Evolutionary conservation across 441 rosid species (phyloP), one percentile per base, ranked within the genome.

Genomic region (Rhodomyrtus psidioides): DNA sequence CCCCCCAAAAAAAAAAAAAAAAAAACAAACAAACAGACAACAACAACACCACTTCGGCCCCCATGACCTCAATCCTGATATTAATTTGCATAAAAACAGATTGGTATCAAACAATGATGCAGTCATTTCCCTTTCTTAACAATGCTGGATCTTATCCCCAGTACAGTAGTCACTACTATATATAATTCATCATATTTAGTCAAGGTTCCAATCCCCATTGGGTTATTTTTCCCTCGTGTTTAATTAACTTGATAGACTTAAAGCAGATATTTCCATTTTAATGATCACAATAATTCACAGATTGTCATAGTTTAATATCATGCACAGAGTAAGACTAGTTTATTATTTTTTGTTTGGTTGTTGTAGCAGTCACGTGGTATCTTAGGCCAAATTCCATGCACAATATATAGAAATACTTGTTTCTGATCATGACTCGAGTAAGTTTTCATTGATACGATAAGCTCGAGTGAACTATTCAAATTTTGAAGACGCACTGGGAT

Each of bases 21-120:
- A 0, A 1, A 0, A 7, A 8, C 8, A 60, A 28, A 27, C 27
- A 1, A 28, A n/a, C 3, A n/a, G n/a, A n/a, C n/a, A n/a, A n/a
- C n/a, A n/a, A n/a, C n/a, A n/a, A n/a, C n/a, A n/a, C n/a, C n/a
- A 34, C 15, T 3, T 27, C 16, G 6, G 42, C 7, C 75, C 75
- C 75, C 44, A 30, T 30, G 24, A 30, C 75, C 44, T 62, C 39
- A 30, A 62, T 62, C 44, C 75, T 4, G 75, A 30, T 62, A 62
- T 30, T 30, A 17, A 62, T 62, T 26, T 9, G 3, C 75, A 65
- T 65, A 26, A 46, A 65, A 65, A 65, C 46, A 65, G 76, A 65
- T 34, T 65, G 76, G 76, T 42, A 65, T 34, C 5, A 21, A 39
- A 34, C 79, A 65, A 34, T 65, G 76, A 19, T 65, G 76, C 76